Evolutionary conservation across 2,329 filamentous ascomycete species (phyloP).

Genomic region (Blastomyces parvus): DNA sequence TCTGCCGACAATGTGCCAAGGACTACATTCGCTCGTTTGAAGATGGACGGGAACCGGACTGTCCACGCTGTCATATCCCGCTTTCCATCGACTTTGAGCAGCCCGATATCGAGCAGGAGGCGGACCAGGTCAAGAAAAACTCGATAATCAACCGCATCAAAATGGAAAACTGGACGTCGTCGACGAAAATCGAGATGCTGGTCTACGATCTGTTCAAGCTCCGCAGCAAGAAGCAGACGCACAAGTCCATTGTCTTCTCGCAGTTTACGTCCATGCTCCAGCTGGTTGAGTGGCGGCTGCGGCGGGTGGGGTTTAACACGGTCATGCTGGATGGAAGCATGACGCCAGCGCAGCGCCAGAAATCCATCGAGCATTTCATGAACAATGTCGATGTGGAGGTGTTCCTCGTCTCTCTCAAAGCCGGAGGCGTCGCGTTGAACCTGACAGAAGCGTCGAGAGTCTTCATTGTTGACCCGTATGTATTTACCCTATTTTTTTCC

Average conservation of each 20-base stretch:
- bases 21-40: conserved; percentile 72
- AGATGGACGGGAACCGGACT: conserved; percentile 49
- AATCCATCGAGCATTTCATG: conserved; percentile 95
- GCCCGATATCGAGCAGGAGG: conserved; percentile 88
- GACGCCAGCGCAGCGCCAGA: conserved; percentile 87
- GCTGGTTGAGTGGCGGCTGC: conserved; percentile 91
- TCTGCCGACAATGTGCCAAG: conserved; percentile 71
- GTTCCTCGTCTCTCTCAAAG: conserved; percentile 91
- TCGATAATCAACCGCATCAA: conserved; percentile 98
- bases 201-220: conserved; percentile 90
- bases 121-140: conserved; percentile 76
- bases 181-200: conserved; percentile 93
- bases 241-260: conserved; percentile 96
- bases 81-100: conserved; percentile 89
- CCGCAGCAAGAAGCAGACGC: conserved; percentile 80
- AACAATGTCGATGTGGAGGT: conserved; percentile 87
- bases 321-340: conserved; percentile 98
- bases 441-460: conserved; percentile 89
- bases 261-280: conserved; percentile 97
- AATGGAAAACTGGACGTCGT: conserved; percentile 98
- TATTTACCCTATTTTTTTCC: conserved; percentile 29
- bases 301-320: conserved; percentile 92
- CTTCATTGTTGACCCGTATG: conserved; percentile 91
- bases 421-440: conserved; percentile 90
- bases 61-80: conserved; percentile 83